phyloP scores from a whole-genome alignment of 805 yeast genomes.

The Kuraishia piskuri region DNA sequence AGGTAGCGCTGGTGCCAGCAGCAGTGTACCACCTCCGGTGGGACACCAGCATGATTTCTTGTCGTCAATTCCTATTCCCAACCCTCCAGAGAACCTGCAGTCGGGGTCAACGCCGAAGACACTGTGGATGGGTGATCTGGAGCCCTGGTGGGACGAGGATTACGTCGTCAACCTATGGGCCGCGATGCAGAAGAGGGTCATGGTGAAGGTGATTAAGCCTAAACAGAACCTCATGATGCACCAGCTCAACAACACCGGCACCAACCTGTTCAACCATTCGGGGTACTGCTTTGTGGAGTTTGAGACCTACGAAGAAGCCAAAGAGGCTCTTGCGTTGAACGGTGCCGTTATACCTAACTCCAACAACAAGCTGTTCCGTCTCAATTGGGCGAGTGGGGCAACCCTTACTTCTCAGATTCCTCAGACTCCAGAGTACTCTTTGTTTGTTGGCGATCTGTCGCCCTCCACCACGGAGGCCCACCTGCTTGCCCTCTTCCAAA shows the following conservation, averaged over 20 bases:
- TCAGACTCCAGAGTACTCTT: constrained; percentile 66
- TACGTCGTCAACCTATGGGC: constrained; percentile 55
- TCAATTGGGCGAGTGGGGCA: constrained; percentile 83
- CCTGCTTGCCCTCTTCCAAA: constrained; percentile 61
- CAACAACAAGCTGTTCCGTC: constrained; percentile 52
- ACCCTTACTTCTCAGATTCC: constrained; percentile 64
- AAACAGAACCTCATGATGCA: constrained; percentile 26
- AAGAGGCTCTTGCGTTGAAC: constrained; percentile 56
- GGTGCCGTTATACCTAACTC: constrained; percentile 57
- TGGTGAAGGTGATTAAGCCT: constrained; percentile 57
- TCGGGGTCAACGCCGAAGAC: constrained; percentile 55
- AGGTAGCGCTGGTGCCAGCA: neutral
- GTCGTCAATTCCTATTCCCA: constrained; percentile 29
- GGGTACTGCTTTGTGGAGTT: constrained; percentile 81
- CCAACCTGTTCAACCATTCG: constrained; percentile 21
- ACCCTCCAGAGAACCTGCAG: constrained; percentile 44
- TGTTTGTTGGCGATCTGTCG: constrained; percentile 77
- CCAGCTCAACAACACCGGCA: constrained; percentile 16
- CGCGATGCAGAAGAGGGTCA: constrained; percentile 43
- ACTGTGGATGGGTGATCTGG: constrained; percentile 84
- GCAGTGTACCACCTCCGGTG: constrained; percentile 1
- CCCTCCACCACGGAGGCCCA: constrained; percentile 79
- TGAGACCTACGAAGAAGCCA: constrained; percentile 59
- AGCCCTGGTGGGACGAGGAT: constrained; percentile 68
- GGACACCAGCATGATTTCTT: constrained; percentile 4